These are phyloP conservation scores for Vickermania spadyakhi DNA, from an alignment of 208 protist species.

Conservation along the genomic window DNA sequence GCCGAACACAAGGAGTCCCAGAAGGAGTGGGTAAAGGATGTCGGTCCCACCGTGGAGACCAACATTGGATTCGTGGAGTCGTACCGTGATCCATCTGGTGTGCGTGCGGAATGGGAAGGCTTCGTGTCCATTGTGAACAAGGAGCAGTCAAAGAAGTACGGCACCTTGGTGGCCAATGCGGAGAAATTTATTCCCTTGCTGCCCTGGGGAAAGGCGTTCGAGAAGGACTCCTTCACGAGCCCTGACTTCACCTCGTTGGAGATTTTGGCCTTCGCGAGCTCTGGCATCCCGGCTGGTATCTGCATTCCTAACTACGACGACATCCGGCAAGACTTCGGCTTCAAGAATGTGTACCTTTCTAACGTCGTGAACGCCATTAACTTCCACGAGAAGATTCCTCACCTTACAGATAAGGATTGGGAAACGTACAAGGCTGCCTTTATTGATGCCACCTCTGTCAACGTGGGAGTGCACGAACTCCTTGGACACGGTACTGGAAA, in stretches of 20 bases:
- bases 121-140: conserved; percentile 91
- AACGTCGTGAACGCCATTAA: conserved; percentile 76
- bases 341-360: conserved; percentile 91
- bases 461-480: conserved; percentile 91
- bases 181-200: conserved; percentile 63
- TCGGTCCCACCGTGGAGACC: conserved; percentile 85
- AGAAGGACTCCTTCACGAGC: conserved; percentile 80
- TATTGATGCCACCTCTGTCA: conserved; percentile 72
- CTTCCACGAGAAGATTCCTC: conserved; percentile 55
- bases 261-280: conserved; percentile 81
- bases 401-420: conserved; percentile 76
- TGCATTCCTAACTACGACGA: conserved; percentile 92
- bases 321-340: conserved; percentile 79
- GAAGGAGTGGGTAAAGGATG: conserved; percentile 86
- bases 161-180: conserved; percentile 44
- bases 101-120: conserved; percentile 89
- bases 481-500: conserved; percentile 91
- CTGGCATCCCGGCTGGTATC: conserved; percentile 87
- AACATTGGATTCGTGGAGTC: conserved; percentile 94
- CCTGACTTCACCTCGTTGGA: conserved; percentile 92
- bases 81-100: conserved; percentile 88
- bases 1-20: conserved; percentile 84
- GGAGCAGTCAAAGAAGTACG: conserved; percentile 70
- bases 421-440: conserved; percentile 53
- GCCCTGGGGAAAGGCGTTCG: conserved; percentile 81